Evolutionary conservation across 2,329 filamentous ascomycete species (phyloP), one percentile per base, ranked within the genome.

Genomic region (Aspergillus transmontanensis): DNA sequence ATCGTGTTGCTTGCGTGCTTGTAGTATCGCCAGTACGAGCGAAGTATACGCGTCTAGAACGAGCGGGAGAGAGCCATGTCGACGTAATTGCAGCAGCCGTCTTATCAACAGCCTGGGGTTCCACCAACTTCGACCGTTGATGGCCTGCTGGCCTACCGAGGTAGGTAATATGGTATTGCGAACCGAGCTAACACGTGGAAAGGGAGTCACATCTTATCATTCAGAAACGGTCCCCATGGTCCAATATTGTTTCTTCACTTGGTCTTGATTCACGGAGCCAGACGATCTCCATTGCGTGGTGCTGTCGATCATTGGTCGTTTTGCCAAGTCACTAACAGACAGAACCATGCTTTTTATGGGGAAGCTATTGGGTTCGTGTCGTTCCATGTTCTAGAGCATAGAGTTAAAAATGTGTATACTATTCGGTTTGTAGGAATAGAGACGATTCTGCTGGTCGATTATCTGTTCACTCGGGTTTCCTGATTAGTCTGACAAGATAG

Each of bases 11-110:
- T 65, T 69, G 64, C 58, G 48, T 51, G 48, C 61, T 63, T 70
- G 68, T 70, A 70, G 68, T 69, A 61, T 64, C 67, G 60, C 66
- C 63, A 68, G 60, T 61, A 62, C 55, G 60, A 62, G 39, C 45
- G 57, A 36, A 51, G 48, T 34, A 7, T 51, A 51, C 48, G 10
- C 48, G 28, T 51, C 28, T 51, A 51, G 48, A 51, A n/a, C 48
- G 28, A 32, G 48, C 48, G 48, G 26, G 28, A 32, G 19, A 14
- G 28, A 32, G 16, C 28, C 16, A 30, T 32, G 16, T 51, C 48
- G 48, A 32, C 48, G 48, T 51, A 51, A 51, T 51, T 21, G n/a
- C 48, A 14, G 21, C 23, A 23, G 45, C 21, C 48, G 11, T n/a
- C 28, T 32, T 23, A 32, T 51, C 48, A n/a, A 30, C 26, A 26